Evolutionary conservation across 495 filamentous ascomycete species (phyloP).

Genomic region (Xylaria flabelliformis): DNA sequence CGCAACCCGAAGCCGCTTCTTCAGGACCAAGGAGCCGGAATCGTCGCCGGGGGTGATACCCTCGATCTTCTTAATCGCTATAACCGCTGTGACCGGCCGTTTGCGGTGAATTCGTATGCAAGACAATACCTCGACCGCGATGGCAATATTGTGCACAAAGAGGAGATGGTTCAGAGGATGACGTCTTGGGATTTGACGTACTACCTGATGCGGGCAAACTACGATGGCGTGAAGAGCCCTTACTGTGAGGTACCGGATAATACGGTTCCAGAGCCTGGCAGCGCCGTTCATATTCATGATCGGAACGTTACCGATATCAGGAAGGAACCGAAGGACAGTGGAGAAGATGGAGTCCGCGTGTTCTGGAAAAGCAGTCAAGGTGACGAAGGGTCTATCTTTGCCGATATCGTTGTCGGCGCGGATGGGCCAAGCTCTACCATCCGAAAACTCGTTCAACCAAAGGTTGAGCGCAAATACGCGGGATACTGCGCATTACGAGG

Average conservation of each 20-base stretch:
- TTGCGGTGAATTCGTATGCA: conserved; percentile 44
- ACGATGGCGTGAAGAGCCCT: conserved; percentile 56
- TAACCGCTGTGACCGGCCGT: conserved; percentile 45
- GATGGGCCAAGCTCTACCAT: conserved; percentile 64
- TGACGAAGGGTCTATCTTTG: conserved; percentile 42
- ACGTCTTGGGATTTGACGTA: conserved; percentile 64
- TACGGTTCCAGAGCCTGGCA: conserved; percentile 43
- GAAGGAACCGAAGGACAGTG: conserved; percentile 20
- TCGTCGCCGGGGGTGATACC: conserved; percentile 53
- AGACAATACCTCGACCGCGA: conserved; percentile 53
- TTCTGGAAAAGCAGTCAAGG: conserved; percentile 47
- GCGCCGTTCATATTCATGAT: conserved; percentile 54
- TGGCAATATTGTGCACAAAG: conserved; percentile 50
- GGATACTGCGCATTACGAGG: conserved; percentile 64
- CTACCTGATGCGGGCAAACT: conserved; percentile 60
- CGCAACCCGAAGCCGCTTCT: conserved; percentile 53
- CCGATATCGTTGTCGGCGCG: conserved; percentile 60
- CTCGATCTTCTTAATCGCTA: conserved; percentile 45
- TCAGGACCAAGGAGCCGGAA: conserved; percentile 63
- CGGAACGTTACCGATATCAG: conserved; percentile 54
- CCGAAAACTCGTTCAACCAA: conserved; percentile 52
- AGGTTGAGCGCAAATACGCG: conserved; percentile 57
- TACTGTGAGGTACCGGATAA: conserved; percentile 54
- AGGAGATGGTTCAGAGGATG: conserved; percentile 53
- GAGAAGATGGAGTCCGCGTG: conserved; percentile 44